These are phyloP conservation scores for Globisporangium takayamanum DNA, from an alignment of 352 stramenopile species.

Conservation along the genomic window DNA sequence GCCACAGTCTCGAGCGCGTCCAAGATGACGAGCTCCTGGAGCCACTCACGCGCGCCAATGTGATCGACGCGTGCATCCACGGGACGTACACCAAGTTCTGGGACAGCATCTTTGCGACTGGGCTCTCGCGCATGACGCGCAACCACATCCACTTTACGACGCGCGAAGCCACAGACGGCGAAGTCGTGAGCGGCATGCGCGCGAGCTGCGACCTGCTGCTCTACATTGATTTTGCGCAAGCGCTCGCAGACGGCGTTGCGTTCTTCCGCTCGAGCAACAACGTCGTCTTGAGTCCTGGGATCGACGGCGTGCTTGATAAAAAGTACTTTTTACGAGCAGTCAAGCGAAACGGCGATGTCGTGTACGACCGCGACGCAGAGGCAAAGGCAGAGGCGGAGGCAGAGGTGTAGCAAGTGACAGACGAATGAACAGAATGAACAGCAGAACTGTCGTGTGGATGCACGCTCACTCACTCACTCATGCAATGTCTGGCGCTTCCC, in stretches of 20 bases:
- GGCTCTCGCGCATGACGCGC: conserved; percentile 69
- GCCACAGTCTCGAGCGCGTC: conserved; percentile 61
- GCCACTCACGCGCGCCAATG: conserved; percentile 39
- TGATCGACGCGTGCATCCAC: conserved; percentile 59
- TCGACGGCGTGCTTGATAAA: conserved; percentile 37
- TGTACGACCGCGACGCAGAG: conserved; percentile 32
- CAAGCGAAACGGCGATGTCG: conserved; percentile 27
- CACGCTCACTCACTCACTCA: too few relatives aligned
- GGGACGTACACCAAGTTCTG: conserved; percentile 71
- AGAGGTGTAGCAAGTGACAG: not conserved
- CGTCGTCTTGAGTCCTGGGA: conserved; percentile 64
- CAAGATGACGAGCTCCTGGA: conserved; percentile 66
- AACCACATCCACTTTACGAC: conserved; percentile 87
- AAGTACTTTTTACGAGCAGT: conserved; percentile 64
- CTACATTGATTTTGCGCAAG: conserved; percentile 55
- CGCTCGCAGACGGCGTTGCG: conserved; percentile 60
- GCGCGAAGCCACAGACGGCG: conserved; percentile 28
- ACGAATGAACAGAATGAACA: not conserved
- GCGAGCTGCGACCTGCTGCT: conserved; percentile 64
- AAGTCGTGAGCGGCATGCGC: conserved; percentile 79
- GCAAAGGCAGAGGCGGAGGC: not conserved
- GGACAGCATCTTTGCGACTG: conserved; percentile 48
- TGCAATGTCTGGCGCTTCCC: too few relatives aligned
- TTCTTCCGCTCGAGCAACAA: conserved; percentile 86
- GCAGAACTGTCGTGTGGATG: too few relatives aligned